Percentiles rank a stretch among this genome's conserved stretches.
Evolutionary conservation across 176 grass and related monocot genomes (phyloP).

Genomic region (Chrysopogon serrulatus): DNA sequence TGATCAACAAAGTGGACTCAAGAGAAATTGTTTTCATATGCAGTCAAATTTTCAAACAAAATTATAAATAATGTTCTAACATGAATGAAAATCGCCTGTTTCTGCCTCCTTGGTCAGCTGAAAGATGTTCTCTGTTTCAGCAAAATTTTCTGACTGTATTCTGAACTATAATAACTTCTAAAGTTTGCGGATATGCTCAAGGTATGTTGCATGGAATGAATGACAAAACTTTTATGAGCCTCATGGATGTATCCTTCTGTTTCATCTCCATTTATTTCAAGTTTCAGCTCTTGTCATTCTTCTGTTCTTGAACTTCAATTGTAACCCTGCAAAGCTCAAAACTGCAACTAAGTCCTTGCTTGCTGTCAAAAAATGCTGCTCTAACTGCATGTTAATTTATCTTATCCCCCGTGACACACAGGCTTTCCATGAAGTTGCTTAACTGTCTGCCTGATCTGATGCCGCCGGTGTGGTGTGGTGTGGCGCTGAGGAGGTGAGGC

Average conservation of each 20-base stretch:
- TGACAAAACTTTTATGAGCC: background rate
- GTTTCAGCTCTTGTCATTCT: background rate
- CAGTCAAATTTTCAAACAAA: background rate
- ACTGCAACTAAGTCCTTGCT: constrained; percentile 19
- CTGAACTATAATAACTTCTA: background rate
- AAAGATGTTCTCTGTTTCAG: too few relatives aligned
- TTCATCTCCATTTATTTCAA: background rate
- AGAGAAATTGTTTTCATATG: background rate
- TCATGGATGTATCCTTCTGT: background rate
- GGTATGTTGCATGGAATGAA: background rate
- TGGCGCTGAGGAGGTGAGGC: constrained; percentile 5
- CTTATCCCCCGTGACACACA: constrained; percentile 38
- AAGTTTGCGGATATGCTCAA: background rate
- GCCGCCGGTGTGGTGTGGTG: background rate
- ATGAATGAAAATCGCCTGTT: background rate
- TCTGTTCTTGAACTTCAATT: constrained; percentile 9
- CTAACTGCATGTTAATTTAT: constrained; percentile 37
- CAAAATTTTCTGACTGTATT: background rate
- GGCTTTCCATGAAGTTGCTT: constrained; percentile 49
- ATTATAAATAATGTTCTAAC: background rate
- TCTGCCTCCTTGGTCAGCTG: background rate
- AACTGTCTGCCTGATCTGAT: constrained; percentile 14
- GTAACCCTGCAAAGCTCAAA: constrained; percentile 6
- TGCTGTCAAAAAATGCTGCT: constrained; percentile 20
- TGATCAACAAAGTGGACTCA: background rate